Evolutionary conservation across 2,329 filamentous ascomycete genomes (phyloP).

Genomic region (Tolypocladium nubicola): DNA sequence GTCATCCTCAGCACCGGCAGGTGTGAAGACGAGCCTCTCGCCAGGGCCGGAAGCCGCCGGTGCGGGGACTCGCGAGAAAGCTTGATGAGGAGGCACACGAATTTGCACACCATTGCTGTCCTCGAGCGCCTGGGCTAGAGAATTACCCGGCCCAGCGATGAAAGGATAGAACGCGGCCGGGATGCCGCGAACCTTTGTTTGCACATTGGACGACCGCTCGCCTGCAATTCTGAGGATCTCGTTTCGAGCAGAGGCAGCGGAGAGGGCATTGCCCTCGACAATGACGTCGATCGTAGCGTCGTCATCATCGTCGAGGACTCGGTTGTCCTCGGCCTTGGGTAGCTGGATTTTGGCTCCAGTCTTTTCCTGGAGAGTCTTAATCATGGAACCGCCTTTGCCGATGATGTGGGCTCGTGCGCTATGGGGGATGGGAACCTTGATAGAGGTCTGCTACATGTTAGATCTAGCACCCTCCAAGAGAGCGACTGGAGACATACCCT

Average conservation of each 20-base stretch:
- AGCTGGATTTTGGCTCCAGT: constrained; percentile 87
- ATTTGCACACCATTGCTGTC: constrained; percentile 71
- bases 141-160: constrained; percentile 70
- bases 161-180: constrained; percentile 94
- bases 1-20: constrained; percentile 56
- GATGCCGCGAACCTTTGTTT: constrained; percentile 70
- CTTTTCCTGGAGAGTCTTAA: constrained; percentile 81
- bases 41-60: constrained; percentile 51
- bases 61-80: constrained; percentile 59
- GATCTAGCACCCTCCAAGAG: background rate
- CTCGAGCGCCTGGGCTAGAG: constrained; percentile 57
- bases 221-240: constrained; percentile 81
- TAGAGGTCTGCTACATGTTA: constrained; percentile 29
- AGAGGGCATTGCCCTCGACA: constrained; percentile 85
- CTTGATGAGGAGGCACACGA: constrained; percentile 72
- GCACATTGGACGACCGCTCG: constrained; percentile 74
- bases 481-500: constrained; percentile 48
- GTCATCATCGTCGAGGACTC: constrained; percentile 49
- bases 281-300: constrained; percentile 75
- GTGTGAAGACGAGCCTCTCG: constrained; percentile 57
- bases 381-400: constrained; percentile 79
- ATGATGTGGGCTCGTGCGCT: constrained; percentile 86
- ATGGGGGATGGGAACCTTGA: constrained; percentile 70
- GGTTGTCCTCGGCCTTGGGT: constrained; percentile 63
- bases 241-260: constrained; percentile 71